Evolutionary conservation across 2,329 filamentous ascomycete species (phyloP).

Genomic region (Corniculantispora saksenae): DNA sequence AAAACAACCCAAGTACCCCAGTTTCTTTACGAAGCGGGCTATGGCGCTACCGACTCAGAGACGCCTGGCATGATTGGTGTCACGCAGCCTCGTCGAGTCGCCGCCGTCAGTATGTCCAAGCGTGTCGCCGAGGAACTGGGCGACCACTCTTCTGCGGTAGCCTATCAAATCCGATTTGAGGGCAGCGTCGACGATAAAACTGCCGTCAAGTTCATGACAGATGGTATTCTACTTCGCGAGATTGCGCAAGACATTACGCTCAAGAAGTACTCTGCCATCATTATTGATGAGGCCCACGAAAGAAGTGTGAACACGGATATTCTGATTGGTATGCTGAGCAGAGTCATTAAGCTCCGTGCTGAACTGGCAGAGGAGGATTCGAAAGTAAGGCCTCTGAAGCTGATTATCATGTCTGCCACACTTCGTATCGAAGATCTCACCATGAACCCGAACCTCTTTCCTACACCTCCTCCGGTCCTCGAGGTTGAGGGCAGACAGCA

Average conservation of each 20-base stretch:
- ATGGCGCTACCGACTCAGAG: constrained; percentile 73
- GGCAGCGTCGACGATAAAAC: constrained; percentile 78
- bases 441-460: constrained; percentile 78
- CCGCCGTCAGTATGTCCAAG: constrained; percentile 94
- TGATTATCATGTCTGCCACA: constrained; percentile 98
- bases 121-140: constrained; percentile 86
- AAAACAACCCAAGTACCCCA: constrained; percentile 98
- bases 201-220: constrained; percentile 97
- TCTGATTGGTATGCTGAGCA: constrained; percentile 93
- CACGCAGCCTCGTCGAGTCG: constrained; percentile 91
- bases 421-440: constrained; percentile 88
- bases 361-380: constrained; percentile 73
- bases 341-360: constrained; percentile 81
- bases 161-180: constrained; percentile 95
- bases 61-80: constrained; percentile 92
- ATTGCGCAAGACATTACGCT: constrained; percentile 86
- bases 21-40: constrained; percentile 92
- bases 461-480: constrained; percentile 75
- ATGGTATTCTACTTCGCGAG: constrained; percentile 91
- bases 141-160: constrained; percentile 72
- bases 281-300: constrained; percentile 97
- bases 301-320: constrained; percentile 97
- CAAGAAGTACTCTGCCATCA: constrained; percentile 85
- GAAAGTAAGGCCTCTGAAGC: constrained; percentile 75
- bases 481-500: constrained; percentile 91